These are phyloP conservation scores for Bremia lactucae DNA, from an alignment of 352 stramenopile species.

Conservation along the genomic window DNA sequence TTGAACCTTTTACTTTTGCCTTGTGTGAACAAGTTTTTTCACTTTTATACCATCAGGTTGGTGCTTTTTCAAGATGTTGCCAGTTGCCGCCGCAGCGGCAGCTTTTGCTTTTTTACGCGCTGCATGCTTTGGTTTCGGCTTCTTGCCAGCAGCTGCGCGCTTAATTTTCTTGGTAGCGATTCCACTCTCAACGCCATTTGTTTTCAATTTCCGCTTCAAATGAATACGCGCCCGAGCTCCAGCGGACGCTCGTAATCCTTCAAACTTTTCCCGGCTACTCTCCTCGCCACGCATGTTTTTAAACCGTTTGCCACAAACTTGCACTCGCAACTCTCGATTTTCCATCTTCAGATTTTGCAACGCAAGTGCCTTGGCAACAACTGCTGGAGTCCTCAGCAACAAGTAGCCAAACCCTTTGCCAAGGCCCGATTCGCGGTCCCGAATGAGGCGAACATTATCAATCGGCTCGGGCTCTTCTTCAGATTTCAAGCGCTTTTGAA, in stretches of 20 bases:
- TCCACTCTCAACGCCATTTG: slow-evolving; percentile 1
- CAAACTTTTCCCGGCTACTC: slow-evolving; percentile 35
- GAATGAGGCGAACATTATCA: slow-evolving; percentile 84
- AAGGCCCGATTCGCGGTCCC: slow-evolving; percentile 79
- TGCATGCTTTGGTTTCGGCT: slow-evolving; percentile 49
- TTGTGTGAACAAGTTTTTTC: slow-evolving; percentile 4
- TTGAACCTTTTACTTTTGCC: slow-evolving; percentile 58
- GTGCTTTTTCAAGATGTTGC: slow-evolving; percentile 22
- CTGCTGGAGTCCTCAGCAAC: slow-evolving; percentile 52
- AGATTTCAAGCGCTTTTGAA: slow-evolving; percentile 52
- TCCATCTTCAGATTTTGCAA: slow-evolving; percentile 60
- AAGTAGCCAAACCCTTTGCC: slow-evolving; percentile 90
- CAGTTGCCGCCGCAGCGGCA: neutral
- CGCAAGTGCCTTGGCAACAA: slow-evolving; percentile 61
- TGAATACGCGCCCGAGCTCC: slow-evolving; percentile 51
- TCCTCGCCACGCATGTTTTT: slow-evolving; percentile 69
- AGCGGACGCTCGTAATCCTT: slow-evolving; percentile 38
- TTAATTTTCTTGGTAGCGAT: slow-evolving; percentile 26
- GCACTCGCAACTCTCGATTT: slow-evolving; percentile 56
- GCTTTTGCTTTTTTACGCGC: slow-evolving; percentile 33
- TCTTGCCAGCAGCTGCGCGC: slow-evolving; percentile 24
- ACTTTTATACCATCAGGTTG: slow-evolving; percentile 16
- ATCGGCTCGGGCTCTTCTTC: slow-evolving; percentile 59
- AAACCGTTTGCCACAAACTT: slow-evolving; percentile 78
- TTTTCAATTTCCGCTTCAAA: slow-evolving; percentile 64